phyloP scores from a whole-genome alignment of 306 rosid genomes.

The Lathyrus tuberosus region DNA sequence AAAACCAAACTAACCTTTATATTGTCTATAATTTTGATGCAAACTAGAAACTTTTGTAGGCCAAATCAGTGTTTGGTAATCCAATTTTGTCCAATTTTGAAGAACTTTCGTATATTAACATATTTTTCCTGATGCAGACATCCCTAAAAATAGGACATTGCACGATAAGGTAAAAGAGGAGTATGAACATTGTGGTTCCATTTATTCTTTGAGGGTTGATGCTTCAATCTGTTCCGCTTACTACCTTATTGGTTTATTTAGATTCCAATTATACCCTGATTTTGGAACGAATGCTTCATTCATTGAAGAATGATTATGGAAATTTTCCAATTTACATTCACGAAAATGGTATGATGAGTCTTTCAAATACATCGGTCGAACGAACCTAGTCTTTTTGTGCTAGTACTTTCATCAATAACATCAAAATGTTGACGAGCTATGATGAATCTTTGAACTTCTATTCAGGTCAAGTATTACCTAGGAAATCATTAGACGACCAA shows the following conservation, averaged over 20 bases:
- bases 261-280: constrained; percentile 45
- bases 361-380: too few species aligned
- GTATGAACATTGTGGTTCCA: background rate
- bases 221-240: too few species aligned
- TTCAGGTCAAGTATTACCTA: constrained; percentile 52
- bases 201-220: too few species aligned
- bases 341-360: constrained; percentile 43
- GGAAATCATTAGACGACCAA: constrained; percentile 56
- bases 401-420: too few species aligned
- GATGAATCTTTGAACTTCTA: background rate
- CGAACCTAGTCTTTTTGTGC: too few species aligned
- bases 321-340: constrained; percentile 56
- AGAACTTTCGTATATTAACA: constrained; percentile 11
- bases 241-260: constrained; percentile 14
- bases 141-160: background rate
- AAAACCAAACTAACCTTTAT: too few species aligned
- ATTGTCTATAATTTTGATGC: too few species aligned
- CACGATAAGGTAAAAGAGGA: constrained; percentile 39
- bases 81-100: too few species aligned
- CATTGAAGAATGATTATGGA: constrained; percentile 45
- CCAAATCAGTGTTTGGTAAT: too few species aligned
- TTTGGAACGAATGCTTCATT: constrained; percentile 40
- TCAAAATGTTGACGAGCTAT: background rate
- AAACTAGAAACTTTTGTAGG: too few species aligned
- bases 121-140: background rate